Evolutionary conservation across 352 stramenopile species (phyloP).

Genomic region (Phytopythium helicoides): DNA sequence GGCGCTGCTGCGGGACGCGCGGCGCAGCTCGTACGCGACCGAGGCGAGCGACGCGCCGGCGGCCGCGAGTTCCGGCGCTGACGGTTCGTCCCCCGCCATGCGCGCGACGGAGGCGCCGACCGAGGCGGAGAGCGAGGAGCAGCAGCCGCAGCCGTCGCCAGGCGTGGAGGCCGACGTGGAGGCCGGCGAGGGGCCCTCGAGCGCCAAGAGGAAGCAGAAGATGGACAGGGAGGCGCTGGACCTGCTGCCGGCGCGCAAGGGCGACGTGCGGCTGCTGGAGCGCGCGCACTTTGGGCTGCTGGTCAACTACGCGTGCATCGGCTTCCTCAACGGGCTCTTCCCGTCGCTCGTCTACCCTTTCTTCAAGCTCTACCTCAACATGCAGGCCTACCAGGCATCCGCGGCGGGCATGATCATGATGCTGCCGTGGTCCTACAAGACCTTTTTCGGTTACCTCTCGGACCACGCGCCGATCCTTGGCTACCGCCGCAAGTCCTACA

Average conservation of each 20-base stretch:
- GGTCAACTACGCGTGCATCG: conserved; percentile 71
- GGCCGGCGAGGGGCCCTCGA: not conserved
- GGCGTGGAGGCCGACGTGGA: not conserved
- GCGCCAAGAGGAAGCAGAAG: conserved; percentile 2
- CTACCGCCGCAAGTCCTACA: conserved; percentile 70
- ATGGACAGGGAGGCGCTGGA: conserved; percentile 44
- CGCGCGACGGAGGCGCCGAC: too few relatives aligned
- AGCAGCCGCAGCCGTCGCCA: conserved; percentile 3
- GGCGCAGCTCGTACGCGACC: conserved; percentile 2
- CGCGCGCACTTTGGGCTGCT: conserved; percentile 46
- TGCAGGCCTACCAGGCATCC: conserved; percentile 63
- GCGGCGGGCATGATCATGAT: conserved; percentile 53
- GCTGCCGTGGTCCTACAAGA: conserved; percentile 77
- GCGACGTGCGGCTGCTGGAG: conserved; percentile 38
- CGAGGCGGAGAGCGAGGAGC: not conserved
- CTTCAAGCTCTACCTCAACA: conserved; percentile 80
- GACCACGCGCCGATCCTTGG: conserved; percentile 63
- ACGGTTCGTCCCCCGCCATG: too few relatives aligned
- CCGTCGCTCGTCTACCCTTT: conserved; percentile 68
- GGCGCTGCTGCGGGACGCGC: conserved; percentile 2
- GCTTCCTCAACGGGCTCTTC: conserved; percentile 68
- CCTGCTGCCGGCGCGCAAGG: conserved; percentile 34
- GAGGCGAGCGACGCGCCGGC: not conserved
- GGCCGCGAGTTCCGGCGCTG: too few relatives aligned
- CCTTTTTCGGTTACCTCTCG: conserved; percentile 67